These are phyloP conservation scores for Ensete glaucum DNA, from an alignment of 176 grass and related monocot species.

Conservation along the genomic window DNA sequence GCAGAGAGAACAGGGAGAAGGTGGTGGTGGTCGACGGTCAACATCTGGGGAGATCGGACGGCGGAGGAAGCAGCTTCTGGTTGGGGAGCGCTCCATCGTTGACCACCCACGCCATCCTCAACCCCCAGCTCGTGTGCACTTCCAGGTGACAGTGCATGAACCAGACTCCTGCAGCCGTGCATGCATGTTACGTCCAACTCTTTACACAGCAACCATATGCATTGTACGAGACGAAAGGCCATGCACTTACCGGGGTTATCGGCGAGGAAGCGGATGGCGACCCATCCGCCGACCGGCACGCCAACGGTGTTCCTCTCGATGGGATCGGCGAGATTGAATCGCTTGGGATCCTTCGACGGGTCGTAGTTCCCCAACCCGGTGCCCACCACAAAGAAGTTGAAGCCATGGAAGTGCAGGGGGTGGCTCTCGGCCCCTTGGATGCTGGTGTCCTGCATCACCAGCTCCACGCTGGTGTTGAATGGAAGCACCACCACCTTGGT, in stretches of 20 bases:
- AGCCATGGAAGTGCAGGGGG: slow-evolving; percentile 5
- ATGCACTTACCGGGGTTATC: slow-evolving; percentile 1
- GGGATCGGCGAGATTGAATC: neutral
- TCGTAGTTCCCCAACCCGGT: neutral
- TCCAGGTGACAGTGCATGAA: slow-evolving; percentile 21
- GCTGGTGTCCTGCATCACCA: slow-evolving; percentile 9
- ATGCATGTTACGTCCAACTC: no score
- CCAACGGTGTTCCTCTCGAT: slow-evolving; percentile 7
- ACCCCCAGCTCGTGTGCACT: slow-evolving; percentile 65
- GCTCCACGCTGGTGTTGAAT: slow-evolving; percentile 5
- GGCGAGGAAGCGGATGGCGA: slow-evolving; percentile 2
- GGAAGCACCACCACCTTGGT: slow-evolving; percentile 1
- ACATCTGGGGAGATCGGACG: slow-evolving; percentile 50
- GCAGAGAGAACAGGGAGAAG: neutral
- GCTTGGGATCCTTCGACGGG: neutral
- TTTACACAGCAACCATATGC: no score
- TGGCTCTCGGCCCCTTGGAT: slow-evolving; percentile 1
- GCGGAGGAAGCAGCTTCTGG: slow-evolving; percentile 52
- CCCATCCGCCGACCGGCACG: slow-evolving; percentile 1
- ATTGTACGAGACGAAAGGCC: neutral
- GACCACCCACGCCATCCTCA: slow-evolving; percentile 71
- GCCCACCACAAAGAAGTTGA: slow-evolving; percentile 6
- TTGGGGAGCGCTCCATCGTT: slow-evolving; percentile 45
- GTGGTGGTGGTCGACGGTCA: slow-evolving; percentile 1
- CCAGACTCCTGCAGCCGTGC: slow-evolving; percentile 39